Evolutionary conservation across 352 stramenopile genomes (phyloP), one percentile per base, ranked within the genome.

Genomic region (Aphanomyces invadans): DNA sequence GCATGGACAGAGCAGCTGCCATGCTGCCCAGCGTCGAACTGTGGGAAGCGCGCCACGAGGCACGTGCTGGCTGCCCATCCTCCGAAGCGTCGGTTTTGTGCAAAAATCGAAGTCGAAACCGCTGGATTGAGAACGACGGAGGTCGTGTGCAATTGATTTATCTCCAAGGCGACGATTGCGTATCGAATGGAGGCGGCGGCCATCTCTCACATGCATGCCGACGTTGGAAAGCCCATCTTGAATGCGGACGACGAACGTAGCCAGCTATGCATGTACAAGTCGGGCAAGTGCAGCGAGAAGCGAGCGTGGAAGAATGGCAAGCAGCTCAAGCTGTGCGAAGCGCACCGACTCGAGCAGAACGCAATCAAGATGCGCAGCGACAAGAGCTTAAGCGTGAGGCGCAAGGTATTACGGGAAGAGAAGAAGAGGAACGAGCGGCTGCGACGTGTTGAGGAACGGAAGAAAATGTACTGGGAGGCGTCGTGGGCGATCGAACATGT

Each of bases 311-410:
- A 57, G 49, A 57, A 57, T 26, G 49, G 49, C 4, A 57, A 57
- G 49, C 49, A 57, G 49, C 49, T 57, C 29, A 57, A 57, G 49
- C 49, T 57, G 19, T 57, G 49, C 49, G 49, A 57, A 29, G 49
- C 49, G 19, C 49, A 57, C 19, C 49, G 49, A 19, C 19, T 57
- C 9, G 49, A 57, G n/a, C 49, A 57, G 29, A 57, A 57, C 29
- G 49, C 49, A 33, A 57, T 57, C 2, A 57, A 57, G 19, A 57
- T 57, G 49, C 49, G 49, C 49, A 57, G 49, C 49, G 49, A 57
- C 49, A 57, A 57, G 29, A 33, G 49, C 23, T 32, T 57, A 26
- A 57, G 49, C 36, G 9, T 57, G 0, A n/a, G 49, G 5, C 49
- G 49, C 17, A 57, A 57, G 49, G 12, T 33, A 5, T 4, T 57